Evolutionary conservation across 768 basidiomycete genomes (phyloP).

Genomic region (Tricholomella constricta): DNA sequence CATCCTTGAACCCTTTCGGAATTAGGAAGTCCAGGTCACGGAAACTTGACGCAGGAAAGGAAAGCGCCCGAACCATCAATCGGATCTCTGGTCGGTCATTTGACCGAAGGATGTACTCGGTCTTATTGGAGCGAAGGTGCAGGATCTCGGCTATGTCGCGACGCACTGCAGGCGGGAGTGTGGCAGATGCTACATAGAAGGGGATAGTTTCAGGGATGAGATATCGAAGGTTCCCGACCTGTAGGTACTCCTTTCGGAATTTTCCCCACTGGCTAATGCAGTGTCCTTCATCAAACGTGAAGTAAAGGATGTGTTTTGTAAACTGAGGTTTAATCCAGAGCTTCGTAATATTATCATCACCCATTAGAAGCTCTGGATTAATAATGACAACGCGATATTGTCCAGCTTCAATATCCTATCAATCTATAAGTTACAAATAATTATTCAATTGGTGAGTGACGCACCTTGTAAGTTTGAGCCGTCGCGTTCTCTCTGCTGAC

Average conservation of each 20-base stretch:
- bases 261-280: constrained; percentile 40
- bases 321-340: neutral
- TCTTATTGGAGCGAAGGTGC: constrained; percentile 16
- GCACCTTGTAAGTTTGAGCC: constrained; percentile 19
- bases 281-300: constrained; percentile 42
- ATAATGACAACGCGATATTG: neutral
- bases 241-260: constrained; percentile 40
- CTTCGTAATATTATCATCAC: constrained; percentile 15
- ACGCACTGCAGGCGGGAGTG: constrained; percentile 27
- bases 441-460: neutral
- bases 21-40: constrained; percentile 19
- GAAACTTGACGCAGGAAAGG: constrained; percentile 21
- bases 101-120: constrained; percentile 17
- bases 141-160: constrained; percentile 23
- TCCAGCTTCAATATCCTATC: neutral
- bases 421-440: neutral
- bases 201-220: constrained; percentile 30
- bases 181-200: constrained; percentile 36
- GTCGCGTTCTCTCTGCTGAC: constrained; percentile 19
- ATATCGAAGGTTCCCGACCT: constrained; percentile 13
- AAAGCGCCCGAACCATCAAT: constrained; percentile 25
- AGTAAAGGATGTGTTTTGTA: neutral
- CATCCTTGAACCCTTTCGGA: neutral
- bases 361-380: no score
- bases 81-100: constrained; percentile 37